A percentile compares a stretch with the other conserved stretches of the same genome.
Conservation (phyloP, 148 eudicot species). For the Rhododendron molle region DNA sequence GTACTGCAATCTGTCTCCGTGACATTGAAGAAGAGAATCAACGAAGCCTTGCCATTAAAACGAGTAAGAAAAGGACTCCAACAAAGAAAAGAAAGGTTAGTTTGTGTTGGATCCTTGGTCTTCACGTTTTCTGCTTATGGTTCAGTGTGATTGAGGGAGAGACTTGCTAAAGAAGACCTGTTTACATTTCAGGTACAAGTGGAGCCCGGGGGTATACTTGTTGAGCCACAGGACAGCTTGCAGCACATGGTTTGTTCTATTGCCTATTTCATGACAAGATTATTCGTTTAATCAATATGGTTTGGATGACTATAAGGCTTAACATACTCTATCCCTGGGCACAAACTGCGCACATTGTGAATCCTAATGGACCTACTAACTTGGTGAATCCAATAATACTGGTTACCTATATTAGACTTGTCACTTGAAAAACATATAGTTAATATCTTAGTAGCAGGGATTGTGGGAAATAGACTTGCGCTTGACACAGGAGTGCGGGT, state of each 20-base stretch:
- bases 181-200: slow-evolving; percentile 30
- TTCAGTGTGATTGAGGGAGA: neutral
- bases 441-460: neutral
- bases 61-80: slow-evolving; percentile 33
- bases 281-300: neutral
- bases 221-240: slow-evolving; percentile 40
- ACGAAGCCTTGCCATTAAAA: slow-evolving; percentile 17
- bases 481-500: neutral
- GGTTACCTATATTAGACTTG: neutral
- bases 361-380: neutral
- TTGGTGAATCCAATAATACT: neutral
- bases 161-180: neutral
- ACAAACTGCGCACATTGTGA: neutral
- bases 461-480: neutral
- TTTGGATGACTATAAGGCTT: neutral
- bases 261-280: neutral
- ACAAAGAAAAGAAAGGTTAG: slow-evolving; percentile 56
- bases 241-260: slow-evolving; percentile 38
- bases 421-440: neutral
- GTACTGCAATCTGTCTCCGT: slow-evolving; percentile 28
- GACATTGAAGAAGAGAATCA: slow-evolving; percentile 37
- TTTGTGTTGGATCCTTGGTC: neutral
- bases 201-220: slow-evolving; percentile 30
- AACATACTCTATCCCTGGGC: neutral
- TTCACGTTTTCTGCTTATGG: neutral